phyloP scores from a whole-genome alignment of 345 rosid genomes.

The Acer saccharum region DNA sequence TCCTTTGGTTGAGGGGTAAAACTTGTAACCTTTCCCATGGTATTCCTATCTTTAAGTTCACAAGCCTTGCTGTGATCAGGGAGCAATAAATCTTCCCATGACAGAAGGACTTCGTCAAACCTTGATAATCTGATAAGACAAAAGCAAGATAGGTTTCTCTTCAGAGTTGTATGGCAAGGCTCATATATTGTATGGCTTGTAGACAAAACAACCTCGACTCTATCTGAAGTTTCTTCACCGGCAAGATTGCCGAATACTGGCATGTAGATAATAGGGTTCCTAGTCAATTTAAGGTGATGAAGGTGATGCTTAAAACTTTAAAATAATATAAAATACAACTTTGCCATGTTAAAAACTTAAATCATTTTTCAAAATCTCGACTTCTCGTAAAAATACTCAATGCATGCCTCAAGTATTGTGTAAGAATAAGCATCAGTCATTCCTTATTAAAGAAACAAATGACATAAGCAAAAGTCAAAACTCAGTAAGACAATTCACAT shows the following conservation, averaged over 20 bases:
- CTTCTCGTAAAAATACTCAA: not conserved
- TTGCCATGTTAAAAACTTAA: not conserved
- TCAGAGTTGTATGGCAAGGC: not conserved
- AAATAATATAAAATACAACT: no score
- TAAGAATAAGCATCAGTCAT: not conserved
- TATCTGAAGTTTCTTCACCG: not conserved
- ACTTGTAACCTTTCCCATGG: conserved; percentile 80
- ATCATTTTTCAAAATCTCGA: not conserved
- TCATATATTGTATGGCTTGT: not conserved
- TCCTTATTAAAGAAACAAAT: conserved; percentile 1
- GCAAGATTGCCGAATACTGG: not conserved
- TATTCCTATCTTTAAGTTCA: conserved; percentile 84
- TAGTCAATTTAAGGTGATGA: conserved; percentile 3
- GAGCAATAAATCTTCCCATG: conserved; percentile 96
- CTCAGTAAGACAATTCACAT: not conserved
- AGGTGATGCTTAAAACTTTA: not conserved
- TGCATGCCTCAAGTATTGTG: not conserved
- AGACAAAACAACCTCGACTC: not conserved
- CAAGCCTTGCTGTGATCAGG: conserved; percentile 78
- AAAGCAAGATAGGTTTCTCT: not conserved
- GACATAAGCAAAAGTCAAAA: not conserved
- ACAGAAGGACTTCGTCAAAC: conserved; percentile 78
- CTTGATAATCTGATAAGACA: conserved; percentile 84
- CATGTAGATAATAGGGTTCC: not conserved
- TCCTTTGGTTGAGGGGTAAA: conserved; percentile 71